These are phyloP conservation scores for Starmerella scarabaei DNA, from an alignment of 805 yeast genomes.

Conservation along the genomic window DNA sequence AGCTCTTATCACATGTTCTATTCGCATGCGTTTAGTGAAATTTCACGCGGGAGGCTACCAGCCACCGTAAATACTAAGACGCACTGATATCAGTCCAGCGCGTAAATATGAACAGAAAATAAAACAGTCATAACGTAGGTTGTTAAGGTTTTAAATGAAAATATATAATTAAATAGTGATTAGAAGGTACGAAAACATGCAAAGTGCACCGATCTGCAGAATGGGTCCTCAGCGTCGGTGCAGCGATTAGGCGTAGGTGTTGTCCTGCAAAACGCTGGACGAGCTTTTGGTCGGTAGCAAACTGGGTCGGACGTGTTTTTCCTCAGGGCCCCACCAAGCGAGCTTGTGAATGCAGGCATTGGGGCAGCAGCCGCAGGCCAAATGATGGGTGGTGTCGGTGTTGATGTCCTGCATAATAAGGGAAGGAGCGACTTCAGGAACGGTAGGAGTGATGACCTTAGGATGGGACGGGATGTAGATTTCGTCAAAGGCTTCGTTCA, in stretches of 20 bases:
- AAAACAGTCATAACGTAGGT: no score
- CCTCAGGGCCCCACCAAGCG: conserved; percentile 29
- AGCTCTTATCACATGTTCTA: no score
- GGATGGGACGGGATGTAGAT: conserved; percentile 37
- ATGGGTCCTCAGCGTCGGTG: no score
- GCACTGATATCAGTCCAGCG: no score
- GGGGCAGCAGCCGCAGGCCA: conserved; percentile 32
- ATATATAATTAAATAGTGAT: no score
- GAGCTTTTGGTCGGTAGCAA: conserved; percentile 18
- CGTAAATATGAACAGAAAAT: no score
- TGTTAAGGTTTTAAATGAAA: no score
- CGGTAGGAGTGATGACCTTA: conserved; percentile 18
- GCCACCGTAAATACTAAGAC: no score
- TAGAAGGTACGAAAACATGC: no score
- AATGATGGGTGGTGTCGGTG: conserved; percentile 38
- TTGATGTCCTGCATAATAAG: conserved; percentile 44
- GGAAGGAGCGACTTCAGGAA: conserved; percentile 45
- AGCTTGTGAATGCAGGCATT: conserved; percentile 30
- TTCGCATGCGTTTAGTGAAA: no score
- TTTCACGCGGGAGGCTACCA: no score
- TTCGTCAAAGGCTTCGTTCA: conserved; percentile 31
- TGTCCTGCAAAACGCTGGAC: conserved; percentile 13
- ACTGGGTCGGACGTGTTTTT: conserved; percentile 20
- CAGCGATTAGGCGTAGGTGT: conserved; percentile 9
- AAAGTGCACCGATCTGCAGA: no score